A percentile compares a stretch with the other conserved stretches of the same genome.
phyloP scores from a whole-genome alignment of 768 basidiomycete genomes.

The Podaxis rugospora region DNA sequence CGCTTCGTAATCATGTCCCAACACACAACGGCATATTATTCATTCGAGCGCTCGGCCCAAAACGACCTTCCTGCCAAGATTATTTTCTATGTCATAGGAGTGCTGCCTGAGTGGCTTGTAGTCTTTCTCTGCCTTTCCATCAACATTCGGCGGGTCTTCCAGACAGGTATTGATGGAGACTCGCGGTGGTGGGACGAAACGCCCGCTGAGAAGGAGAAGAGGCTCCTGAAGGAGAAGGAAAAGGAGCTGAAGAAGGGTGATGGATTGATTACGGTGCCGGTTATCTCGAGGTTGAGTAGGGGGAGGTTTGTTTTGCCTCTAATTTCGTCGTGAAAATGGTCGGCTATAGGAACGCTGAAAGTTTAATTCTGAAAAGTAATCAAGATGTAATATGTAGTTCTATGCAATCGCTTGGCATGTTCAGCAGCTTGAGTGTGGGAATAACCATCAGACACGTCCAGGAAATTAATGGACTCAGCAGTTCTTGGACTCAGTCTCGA shows the following conservation, averaged over 20 bases:
- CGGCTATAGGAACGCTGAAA: background rate
- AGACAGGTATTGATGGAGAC: slow-evolving; percentile 23
- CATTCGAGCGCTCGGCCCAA: slow-evolving; percentile 20
- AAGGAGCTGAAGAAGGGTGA: slow-evolving; percentile 13
- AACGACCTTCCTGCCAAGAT: slow-evolving; percentile 24
- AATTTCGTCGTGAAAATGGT: background rate
- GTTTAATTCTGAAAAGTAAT: background rate
- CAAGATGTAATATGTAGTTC: background rate
- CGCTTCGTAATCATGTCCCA: slow-evolving; percentile 27
- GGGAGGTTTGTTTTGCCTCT: slow-evolving; percentile 5
- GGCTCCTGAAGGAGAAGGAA: slow-evolving; percentile 16
- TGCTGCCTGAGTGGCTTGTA: slow-evolving; percentile 29
- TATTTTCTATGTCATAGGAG: slow-evolving; percentile 28
- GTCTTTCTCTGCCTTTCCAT: slow-evolving; percentile 17
- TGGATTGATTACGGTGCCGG: slow-evolving; percentile 1
- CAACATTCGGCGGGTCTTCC: slow-evolving; percentile 24
- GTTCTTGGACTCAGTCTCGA: background rate
- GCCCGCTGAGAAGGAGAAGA: slow-evolving; percentile 17
- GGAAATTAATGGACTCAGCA: background rate
- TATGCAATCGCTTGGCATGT: too few relatives aligned
- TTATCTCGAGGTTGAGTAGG: slow-evolving; percentile 4
- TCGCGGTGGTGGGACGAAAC: slow-evolving; percentile 20
- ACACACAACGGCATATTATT: slow-evolving; percentile 21
- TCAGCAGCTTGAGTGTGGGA: background rate
- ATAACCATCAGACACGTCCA: background rate